Conservation (phyloP, 306 rosid species). For the Biancaea sappan region DNA sequence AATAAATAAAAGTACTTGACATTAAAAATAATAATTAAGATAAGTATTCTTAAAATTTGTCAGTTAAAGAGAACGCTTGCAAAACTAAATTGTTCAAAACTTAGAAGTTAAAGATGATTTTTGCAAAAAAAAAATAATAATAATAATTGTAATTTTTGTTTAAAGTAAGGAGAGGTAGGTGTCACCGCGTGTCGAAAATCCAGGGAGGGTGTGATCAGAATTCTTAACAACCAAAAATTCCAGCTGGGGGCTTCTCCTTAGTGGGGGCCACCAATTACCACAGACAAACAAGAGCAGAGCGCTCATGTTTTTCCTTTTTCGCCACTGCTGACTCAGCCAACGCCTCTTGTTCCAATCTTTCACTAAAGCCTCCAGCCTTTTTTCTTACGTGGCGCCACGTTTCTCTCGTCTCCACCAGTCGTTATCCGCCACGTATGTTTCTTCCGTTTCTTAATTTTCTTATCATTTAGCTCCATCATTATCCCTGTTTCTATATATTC, state of each 20-base stretch:
- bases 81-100: too few relatives aligned
- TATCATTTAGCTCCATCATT: not conserved
- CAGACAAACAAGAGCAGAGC: too few relatives aligned
- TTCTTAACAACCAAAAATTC: not conserved
- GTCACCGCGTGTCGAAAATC: too few relatives aligned
- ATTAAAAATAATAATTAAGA: too few relatives aligned
- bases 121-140: too few relatives aligned
- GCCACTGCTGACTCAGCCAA: not conserved
- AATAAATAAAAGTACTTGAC: too few relatives aligned
- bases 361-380: not conserved
- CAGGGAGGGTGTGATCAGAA: not conserved
- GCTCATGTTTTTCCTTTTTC: not conserved
- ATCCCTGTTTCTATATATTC: not conserved
- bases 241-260: not conserved
- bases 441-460: not conserved
- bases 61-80: too few relatives aligned
- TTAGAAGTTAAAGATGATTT: too few relatives aligned
- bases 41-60: too few relatives aligned
- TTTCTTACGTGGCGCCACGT: slow-evolving; percentile 41
- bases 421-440: slow-evolving; percentile 37
- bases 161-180: too few relatives aligned
- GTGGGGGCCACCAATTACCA: not conserved
- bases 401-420: slow-evolving; percentile 19
- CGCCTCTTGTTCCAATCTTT: not conserved
- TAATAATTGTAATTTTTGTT: too few relatives aligned